Evolutionary conservation across 78 protist genomes (phyloP).

Genomic region (Speleostelium caveatum): DNA sequence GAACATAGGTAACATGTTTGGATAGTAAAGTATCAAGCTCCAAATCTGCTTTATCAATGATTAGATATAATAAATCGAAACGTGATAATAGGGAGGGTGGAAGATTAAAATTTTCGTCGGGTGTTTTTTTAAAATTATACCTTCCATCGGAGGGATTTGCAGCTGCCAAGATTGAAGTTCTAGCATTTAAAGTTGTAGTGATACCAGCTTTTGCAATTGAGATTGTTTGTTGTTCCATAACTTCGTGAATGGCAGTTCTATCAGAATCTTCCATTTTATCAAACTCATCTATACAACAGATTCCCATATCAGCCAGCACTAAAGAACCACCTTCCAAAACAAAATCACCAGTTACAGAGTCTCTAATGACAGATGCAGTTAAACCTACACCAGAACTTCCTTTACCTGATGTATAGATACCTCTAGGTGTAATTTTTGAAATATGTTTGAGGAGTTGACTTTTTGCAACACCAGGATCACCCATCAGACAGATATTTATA

Average conservation of each 20-base stretch:
- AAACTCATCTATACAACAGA: slow-evolving; percentile 99
- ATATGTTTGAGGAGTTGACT: slow-evolving; percentile 96
- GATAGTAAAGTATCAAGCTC: slow-evolving; percentile 92
- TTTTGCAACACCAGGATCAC: slow-evolving; percentile 99
- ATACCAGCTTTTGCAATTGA: slow-evolving; percentile 99
- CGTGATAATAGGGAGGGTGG: slow-evolving; percentile 98
- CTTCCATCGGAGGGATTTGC: slow-evolving; percentile 99
- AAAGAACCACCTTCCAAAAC: slow-evolving; percentile 96
- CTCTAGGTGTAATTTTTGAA: slow-evolving; percentile 84
- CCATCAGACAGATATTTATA: slow-evolving; percentile 98
- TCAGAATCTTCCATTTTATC: slow-evolving; percentile 98
- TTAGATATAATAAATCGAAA: slow-evolving; percentile 95
- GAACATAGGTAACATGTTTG: slow-evolving; percentile 96
- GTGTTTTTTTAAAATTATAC: slow-evolving; percentile 88
- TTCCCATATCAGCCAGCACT: slow-evolving; percentile 99
- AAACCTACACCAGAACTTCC: slow-evolving; percentile 99
- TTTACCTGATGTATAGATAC: slow-evolving; percentile 97
- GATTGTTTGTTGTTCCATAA: slow-evolving; percentile 99
- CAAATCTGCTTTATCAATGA: slow-evolving; percentile 94
- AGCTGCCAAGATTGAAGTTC: slow-evolving; percentile 99
- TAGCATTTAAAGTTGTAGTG: slow-evolving; percentile 99
- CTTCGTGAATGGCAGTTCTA: slow-evolving; percentile 99
- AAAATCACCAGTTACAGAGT: slow-evolving; percentile 92
- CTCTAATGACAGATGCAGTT: slow-evolving; percentile 97
- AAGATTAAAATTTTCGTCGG: slow-evolving; percentile 93